Conservation (phyloP, 2,329 filamentous ascomycete species). For the Tolypocladium inflatum region DNA sequence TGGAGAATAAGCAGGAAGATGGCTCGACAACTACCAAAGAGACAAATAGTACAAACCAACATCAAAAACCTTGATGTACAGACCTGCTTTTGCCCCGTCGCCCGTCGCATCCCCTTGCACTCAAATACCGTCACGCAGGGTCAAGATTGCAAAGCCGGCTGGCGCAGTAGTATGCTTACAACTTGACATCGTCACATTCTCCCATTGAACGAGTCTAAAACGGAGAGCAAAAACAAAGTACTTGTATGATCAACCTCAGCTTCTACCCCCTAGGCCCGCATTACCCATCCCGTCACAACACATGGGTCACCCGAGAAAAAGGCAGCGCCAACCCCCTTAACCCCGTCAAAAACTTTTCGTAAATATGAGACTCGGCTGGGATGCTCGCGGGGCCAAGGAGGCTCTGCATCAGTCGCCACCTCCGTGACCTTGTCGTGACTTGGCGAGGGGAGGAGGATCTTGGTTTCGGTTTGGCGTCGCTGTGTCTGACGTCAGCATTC, state of each 20-base stretch:
- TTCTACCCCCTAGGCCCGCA: conserved; percentile 39
- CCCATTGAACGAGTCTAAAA: conserved; percentile 23
- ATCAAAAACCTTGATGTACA: neutral
- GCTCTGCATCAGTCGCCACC: conserved; percentile 33
- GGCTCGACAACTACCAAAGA: neutral
- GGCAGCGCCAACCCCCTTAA: conserved; percentile 41
- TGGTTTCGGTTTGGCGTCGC: conserved; percentile 20
- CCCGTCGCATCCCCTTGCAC: neutral
- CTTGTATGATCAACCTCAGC: conserved; percentile 49
- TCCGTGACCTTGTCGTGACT: conserved; percentile 33
- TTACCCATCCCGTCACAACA: conserved; percentile 41
- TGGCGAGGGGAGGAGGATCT: conserved; percentile 23
- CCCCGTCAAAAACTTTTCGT: conserved; percentile 48
- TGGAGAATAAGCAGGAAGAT: neutral
- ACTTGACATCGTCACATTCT: conserved; percentile 5
- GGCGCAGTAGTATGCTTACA: neutral
- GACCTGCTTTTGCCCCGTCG: neutral
- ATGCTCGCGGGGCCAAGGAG: conserved; percentile 36
- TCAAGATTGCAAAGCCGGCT: neutral
- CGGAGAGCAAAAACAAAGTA: conserved; percentile 34
- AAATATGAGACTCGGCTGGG: conserved; percentile 44
- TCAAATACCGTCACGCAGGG: neutral
- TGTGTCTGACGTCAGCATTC: conserved; percentile 14
- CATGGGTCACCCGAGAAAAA: conserved; percentile 37
- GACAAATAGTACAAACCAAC: neutral